Conservation (phyloP, 192 early-diverging fungal genomes). For the Chytriomyces hyalinus region DNA sequence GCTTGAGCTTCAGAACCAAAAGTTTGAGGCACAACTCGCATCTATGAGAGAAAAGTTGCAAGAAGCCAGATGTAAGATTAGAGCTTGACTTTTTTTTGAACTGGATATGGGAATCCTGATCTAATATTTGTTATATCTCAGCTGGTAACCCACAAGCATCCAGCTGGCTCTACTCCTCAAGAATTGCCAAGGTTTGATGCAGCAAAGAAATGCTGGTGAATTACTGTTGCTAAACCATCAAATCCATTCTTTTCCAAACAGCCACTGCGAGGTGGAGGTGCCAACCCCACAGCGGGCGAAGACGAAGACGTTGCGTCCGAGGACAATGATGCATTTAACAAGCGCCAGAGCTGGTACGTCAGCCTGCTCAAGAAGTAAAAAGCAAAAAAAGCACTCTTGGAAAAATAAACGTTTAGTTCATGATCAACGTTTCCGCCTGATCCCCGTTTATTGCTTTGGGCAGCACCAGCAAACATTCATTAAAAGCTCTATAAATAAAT, state of each 20-base stretch:
- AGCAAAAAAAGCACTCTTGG: background rate
- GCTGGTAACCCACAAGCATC: constrained; percentile 37
- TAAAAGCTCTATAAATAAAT: constrained; percentile 5
- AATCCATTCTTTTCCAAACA: background rate
- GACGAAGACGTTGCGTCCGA: constrained; percentile 28
- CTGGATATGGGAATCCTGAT: background rate
- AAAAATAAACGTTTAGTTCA: too few relatives aligned
- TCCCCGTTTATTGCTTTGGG: background rate
- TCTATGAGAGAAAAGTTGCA: constrained; percentile 79
- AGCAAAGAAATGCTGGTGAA: background rate
- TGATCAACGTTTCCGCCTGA: background rate
- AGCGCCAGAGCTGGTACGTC: constrained; percentile 63
- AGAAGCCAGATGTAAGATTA: constrained; percentile 71
- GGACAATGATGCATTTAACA: constrained; percentile 34
- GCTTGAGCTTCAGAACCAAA: constrained; percentile 69
- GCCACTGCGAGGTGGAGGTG: constrained; percentile 86
- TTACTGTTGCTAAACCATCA: background rate
- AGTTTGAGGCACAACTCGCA: constrained; percentile 83
- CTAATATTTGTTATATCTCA: constrained; percentile 6
- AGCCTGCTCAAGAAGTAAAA: constrained; percentile 57
- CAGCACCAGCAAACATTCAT: background rate
- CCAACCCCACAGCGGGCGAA: constrained; percentile 45
- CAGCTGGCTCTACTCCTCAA: constrained; percentile 67
- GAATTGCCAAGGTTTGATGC: constrained; percentile 73
- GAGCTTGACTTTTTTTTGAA: constrained; percentile 4